These are phyloP conservation scores for Lonicera japonica DNA, from an alignment of 129 eudicot species.

Conservation along the genomic window DNA sequence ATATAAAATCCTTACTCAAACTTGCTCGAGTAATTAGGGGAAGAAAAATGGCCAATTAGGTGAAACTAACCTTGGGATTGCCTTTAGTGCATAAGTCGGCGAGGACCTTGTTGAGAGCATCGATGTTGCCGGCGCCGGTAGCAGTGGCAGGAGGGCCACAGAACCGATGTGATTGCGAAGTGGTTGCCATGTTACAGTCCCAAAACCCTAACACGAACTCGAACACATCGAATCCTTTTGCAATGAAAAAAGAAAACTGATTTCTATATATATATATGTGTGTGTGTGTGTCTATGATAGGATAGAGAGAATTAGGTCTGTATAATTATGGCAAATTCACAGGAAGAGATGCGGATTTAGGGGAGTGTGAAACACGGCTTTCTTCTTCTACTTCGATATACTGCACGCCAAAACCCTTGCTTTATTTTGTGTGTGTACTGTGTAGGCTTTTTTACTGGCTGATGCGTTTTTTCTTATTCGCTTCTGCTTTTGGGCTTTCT, in stretches of 20 bases:
- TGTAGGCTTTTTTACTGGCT: too few species aligned
- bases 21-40: background rate
- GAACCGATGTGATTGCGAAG: conserved; percentile 55
- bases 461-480: too few species aligned
- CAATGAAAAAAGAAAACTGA: background rate
- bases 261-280: too few species aligned
- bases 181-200: conserved; percentile 38
- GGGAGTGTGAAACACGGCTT: background rate
- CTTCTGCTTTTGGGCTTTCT: too few species aligned
- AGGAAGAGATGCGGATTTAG: background rate
- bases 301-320: background rate
- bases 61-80: conserved; percentile 51
- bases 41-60: background rate
- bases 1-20: background rate
- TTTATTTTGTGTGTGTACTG: too few species aligned
- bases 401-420: too few species aligned
- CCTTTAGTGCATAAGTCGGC: conserved; percentile 66
- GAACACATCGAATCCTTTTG: conserved; percentile 4
- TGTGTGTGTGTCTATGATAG: background rate
- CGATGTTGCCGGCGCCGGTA: conserved; percentile 54
- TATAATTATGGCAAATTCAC: too few species aligned
- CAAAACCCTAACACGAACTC: conserved; percentile 50
- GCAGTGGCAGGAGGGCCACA: conserved; percentile 42
- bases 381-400: too few species aligned
- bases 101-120: conserved; percentile 68